Evolutionary conservation across 106 monocot species (phyloP).

Genomic region (Dendrobium chrysotoxum): DNA sequence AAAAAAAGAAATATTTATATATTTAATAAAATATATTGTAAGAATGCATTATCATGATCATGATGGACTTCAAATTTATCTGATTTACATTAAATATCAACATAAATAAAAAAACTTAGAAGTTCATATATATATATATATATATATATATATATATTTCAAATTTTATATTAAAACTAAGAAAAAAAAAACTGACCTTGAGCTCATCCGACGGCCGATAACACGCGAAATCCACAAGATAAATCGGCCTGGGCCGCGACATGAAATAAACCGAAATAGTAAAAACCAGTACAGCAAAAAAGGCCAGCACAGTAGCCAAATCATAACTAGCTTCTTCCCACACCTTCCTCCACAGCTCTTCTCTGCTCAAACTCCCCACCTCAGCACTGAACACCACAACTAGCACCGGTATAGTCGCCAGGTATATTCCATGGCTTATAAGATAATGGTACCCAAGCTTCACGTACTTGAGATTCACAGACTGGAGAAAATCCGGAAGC

Average conservation of each 20-base stretch:
- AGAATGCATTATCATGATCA: too few relatives aligned
- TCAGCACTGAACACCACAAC: slow-evolving; percentile 74
- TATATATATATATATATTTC: too few relatives aligned
- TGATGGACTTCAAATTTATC: too few relatives aligned
- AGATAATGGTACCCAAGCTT: slow-evolving; percentile 90
- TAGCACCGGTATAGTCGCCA: slow-evolving; percentile 73
- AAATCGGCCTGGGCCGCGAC: slow-evolving; percentile 68
- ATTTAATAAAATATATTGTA: too few relatives aligned
- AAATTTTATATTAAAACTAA: neutral
- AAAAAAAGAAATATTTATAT: too few relatives aligned
- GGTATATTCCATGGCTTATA: slow-evolving; percentile 77
- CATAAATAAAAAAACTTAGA: too few relatives aligned
- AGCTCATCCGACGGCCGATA: slow-evolving; percentile 75
- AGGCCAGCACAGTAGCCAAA: slow-evolving; percentile 67
- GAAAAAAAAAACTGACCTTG: slow-evolving; percentile 38
- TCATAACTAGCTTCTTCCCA: slow-evolving; percentile 91
- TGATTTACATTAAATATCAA: too few relatives aligned
- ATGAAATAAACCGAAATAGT: slow-evolving; percentile 76
- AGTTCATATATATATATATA: too few relatives aligned
- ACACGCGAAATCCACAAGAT: slow-evolving; percentile 91
- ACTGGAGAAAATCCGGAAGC: slow-evolving; percentile 92
- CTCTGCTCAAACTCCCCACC: slow-evolving; percentile 68
- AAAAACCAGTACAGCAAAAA: slow-evolving; percentile 63
- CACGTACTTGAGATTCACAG: slow-evolving; percentile 96
- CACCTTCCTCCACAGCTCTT: slow-evolving; percentile 74